Percentiles rank a stretch among this genome's conserved stretches.
Evolutionary conservation across 257 asterid species (phyloP).

Genomic region (Nicotiana sylvestris): DNA sequence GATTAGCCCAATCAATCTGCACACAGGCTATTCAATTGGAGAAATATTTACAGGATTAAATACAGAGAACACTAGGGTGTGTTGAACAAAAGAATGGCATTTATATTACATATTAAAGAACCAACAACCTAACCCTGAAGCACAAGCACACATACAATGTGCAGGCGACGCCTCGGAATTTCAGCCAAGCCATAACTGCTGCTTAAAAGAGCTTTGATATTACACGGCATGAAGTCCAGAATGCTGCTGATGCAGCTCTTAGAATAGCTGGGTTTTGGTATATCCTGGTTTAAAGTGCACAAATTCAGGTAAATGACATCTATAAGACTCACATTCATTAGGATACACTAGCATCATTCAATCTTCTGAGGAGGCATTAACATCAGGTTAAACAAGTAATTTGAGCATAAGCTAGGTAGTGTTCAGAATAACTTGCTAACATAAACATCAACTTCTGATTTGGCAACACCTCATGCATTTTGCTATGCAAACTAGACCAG

Average conservation of each 20-base stretch:
- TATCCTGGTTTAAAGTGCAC: conserved; percentile 41
- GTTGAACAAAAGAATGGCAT: conserved; percentile 12
- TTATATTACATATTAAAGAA: conserved; percentile 26
- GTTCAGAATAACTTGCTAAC: neutral
- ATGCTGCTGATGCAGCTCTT: conserved; percentile 79
- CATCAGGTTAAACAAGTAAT: neutral
- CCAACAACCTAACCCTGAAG: neutral
- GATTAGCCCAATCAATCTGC: conserved; percentile 2
- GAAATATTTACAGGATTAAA: conserved; percentile 23
- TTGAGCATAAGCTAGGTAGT: neutral
- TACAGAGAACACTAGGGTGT: neutral
- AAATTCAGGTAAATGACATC: neutral
- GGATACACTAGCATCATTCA: neutral
- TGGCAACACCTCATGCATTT: neutral
- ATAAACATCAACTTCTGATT: neutral
- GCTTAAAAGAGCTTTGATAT: conserved; percentile 85
- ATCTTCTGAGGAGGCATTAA: neutral
- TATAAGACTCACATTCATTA: neutral
- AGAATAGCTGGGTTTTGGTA: conserved; percentile 91
- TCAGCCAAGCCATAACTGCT: conserved; percentile 3
- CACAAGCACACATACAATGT: neutral
- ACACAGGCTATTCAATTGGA: conserved; percentile 12
- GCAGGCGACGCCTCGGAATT: neutral
- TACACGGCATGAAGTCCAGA: conserved; percentile 87
- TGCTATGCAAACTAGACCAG: neutral